Evolutionary conservation across 306 rosid genomes (phyloP).

Genomic region (Cucumis melo): DNA sequence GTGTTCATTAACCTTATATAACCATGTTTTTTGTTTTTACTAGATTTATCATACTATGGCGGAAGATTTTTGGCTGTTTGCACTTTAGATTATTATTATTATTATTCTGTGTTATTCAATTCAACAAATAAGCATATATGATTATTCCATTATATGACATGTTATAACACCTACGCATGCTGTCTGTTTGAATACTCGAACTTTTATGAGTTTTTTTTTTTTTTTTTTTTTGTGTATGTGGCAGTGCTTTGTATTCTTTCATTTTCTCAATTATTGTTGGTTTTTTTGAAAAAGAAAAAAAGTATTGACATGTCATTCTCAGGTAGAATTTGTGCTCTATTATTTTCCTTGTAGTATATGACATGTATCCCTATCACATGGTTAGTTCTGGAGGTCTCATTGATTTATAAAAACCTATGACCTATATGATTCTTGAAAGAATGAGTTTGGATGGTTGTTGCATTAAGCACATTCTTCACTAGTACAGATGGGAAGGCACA

Average conservation of each 20-base stretch:
- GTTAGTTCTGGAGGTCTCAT: not conserved
- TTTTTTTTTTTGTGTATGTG: no score
- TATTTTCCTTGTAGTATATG: not conserved
- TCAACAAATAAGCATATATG: not conserved
- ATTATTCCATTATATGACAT: not conserved
- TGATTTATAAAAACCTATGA: not conserved
- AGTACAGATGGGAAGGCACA: not conserved
- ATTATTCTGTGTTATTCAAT: not conserved
- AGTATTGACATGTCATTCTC: not conserved
- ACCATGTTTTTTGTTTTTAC: not conserved
- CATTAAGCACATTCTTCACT: not conserved
- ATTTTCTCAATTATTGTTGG: not conserved
- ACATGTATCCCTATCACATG: not conserved
- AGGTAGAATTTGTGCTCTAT: not conserved
- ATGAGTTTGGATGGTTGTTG: not conserved
- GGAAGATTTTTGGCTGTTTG: not conserved
- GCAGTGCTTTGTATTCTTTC: not conserved
- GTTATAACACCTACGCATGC: no score
- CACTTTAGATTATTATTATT: not conserved
- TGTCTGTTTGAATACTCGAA: not conserved
- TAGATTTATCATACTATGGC: not conserved
- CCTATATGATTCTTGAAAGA: not conserved
- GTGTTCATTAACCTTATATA: conserved; percentile 6
- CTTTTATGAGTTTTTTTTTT: not conserved
- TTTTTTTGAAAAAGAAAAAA: no score